Evolutionary conservation across 495 filamentous ascomycete genomes (phyloP), one percentile per base, ranked within the genome.

Genomic region (Penicillium steckii): DNA sequence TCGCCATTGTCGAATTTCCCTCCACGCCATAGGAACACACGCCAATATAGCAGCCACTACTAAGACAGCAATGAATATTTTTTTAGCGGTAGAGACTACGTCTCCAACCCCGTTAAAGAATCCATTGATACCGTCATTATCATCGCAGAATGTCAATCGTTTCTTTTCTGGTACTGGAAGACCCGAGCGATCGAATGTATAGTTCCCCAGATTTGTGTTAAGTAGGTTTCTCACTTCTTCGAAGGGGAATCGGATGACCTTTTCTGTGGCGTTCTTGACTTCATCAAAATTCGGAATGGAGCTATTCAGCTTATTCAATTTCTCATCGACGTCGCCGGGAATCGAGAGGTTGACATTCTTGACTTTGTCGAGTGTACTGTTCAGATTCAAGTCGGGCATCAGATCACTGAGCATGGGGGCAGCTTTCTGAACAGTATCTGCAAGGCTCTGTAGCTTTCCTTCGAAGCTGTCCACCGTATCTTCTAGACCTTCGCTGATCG

Each of bases 91-190:
- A 30, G 73, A 53, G 0, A 81, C 75, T 7, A 89, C 77, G 10
- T 81, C 69, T 19, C 79, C 76, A 0, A 96, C 76, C 2, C 74
- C 76, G 21, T 85, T 73, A 68, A 98, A 98, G 80, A 97, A 97
- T 53, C 86, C 78, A 65, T 87, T 84, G 77, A 98, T 89, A 18
- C 80, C 84, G 47, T 86, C 81, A 72, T 93, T 90, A 68, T 86
- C 79, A 26, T 90, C 86, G 74, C 94, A 98, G 75, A 98, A 98
- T 7, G 80, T 85, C 30, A 98, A 73, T 17, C 83, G 71, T 62
- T 93, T 78, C 69, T 95, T 96, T 53, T 83, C 57, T 1, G 95
- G 90, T 7, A 96, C 75, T 0, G 90, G 88, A 51, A 98, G 88
- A 3, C 88, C 50, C 1, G 80, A 80, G 7, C 84, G 77, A 65